Percentiles rank a stretch among this genome's conserved stretches.
These are phyloP conservation scores for Hyphopichia burtonii DNA, from an alignment of 1,139 yeast genomes.

Conservation along the genomic window DNA sequence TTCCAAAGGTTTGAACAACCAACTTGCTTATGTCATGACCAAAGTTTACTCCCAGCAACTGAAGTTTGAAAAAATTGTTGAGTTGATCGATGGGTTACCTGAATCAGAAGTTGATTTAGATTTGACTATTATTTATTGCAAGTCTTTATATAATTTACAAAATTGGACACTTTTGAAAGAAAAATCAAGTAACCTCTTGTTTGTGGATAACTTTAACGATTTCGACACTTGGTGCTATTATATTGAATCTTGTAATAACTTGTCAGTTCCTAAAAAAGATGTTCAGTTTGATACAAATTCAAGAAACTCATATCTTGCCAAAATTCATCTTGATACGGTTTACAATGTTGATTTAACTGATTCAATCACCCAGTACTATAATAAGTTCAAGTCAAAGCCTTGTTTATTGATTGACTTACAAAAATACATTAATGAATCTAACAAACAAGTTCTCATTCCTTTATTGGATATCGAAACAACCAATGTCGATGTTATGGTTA, in stretches of 20 bases:
- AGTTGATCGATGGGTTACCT: constrained; percentile 28
- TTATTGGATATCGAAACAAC: neutral
- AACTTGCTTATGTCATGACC: constrained; percentile 8
- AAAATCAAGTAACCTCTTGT: constrained; percentile 33
- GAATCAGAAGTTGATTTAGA: constrained; percentile 50
- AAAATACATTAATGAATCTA: constrained; percentile 21
- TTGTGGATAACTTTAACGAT: constrained; percentile 51
- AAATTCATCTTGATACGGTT: constrained; percentile 42
- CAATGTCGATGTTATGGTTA: neutral
- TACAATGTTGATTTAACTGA: constrained; percentile 16
- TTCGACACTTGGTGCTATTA: constrained; percentile 59
- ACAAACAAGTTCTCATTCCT: constrained; percentile 3
- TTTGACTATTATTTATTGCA: constrained; percentile 51
- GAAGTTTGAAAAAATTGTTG: constrained; percentile 26
- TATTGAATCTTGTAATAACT: constrained; percentile 26
- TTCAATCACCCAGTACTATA: constrained; percentile 42
- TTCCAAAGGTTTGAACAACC: neutral
- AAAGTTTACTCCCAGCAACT: constrained; percentile 15
- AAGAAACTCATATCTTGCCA: constrained; percentile 59
- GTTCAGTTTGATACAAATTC: constrained; percentile 29
- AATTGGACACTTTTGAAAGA: constrained; percentile 43
- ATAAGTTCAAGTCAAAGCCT: constrained; percentile 46
- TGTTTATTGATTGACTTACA: constrained; percentile 63
- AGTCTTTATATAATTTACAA: constrained; percentile 36
- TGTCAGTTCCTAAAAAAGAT: constrained; percentile 12